These are phyloP conservation scores for Stromatinia cepivora DNA, from an alignment of 2,329 filamentous ascomycete species.

Conservation along the genomic window DNA sequence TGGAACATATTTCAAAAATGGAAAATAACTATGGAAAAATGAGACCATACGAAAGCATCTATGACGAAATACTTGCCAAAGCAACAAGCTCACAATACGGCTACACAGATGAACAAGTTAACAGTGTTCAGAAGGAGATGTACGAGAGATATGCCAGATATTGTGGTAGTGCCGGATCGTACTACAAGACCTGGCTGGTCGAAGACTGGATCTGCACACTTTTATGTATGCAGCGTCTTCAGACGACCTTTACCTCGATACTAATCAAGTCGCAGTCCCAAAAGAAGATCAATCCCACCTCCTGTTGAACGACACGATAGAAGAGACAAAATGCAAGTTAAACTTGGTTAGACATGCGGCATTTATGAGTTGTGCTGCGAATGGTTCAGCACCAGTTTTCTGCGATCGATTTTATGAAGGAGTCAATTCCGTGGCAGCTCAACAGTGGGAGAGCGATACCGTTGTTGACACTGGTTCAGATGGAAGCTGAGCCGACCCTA, in stretches of 20 bases:
- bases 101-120: background rate
- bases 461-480: background rate
- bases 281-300: background rate
- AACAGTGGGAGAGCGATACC: background rate
- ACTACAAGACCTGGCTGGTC: background rate
- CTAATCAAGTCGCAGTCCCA: background rate
- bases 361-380: background rate
- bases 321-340: background rate
- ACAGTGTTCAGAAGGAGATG: background rate
- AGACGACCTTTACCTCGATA: background rate
- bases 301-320: background rate
- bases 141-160: background rate
- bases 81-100: background rate
- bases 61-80: background rate
- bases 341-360: background rate
- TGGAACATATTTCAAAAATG: background rate
- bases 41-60: background rate
- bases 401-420: background rate
- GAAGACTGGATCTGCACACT: background rate
- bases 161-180: background rate
- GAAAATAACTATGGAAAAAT: background rate
- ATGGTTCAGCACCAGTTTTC: background rate
- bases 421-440: no score
- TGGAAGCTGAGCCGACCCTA: background rate
- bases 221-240: slow-evolving; percentile 1